Conservation (phyloP, 2,329 filamentous ascomycete genomes). For the Macrophomina tecta region DNA sequence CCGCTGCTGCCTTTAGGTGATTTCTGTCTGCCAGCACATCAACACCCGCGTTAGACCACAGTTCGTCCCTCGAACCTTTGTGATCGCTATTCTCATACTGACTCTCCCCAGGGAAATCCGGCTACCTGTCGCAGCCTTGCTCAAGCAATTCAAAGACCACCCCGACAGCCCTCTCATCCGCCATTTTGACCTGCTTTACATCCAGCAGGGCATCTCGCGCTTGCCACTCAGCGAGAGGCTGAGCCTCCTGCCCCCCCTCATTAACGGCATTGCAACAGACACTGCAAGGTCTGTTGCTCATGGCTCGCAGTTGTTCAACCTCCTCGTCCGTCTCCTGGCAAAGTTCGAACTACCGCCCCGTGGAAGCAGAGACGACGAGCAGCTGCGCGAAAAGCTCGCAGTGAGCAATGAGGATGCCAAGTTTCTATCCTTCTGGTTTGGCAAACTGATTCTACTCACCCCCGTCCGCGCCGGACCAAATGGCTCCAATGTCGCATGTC, state of each 20-base stretch:
- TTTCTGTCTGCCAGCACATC: conserved; percentile 74
- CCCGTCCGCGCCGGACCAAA: conserved; percentile 40
- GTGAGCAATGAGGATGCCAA: conserved; percentile 73
- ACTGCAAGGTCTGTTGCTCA: conserved; percentile 61
- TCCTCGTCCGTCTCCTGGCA: conserved; percentile 77
- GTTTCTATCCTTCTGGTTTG: conserved; percentile 77
- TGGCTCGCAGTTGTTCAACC: conserved; percentile 75
- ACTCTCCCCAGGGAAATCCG: conserved; percentile 61
- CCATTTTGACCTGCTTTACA: conserved; percentile 86
- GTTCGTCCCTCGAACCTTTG: conserved; percentile 40
- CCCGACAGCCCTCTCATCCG: conserved; percentile 73
- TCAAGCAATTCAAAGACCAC: conserved; percentile 88
- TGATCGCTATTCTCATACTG: conserved; percentile 25
- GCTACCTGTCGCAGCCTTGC: conserved; percentile 80
- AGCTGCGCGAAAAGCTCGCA: conserved; percentile 69
- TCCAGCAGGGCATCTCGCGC: conserved; percentile 79
- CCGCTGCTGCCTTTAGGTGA: conserved; percentile 54
- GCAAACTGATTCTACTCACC: conserved; percentile 74
- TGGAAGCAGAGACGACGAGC: conserved; percentile 77
- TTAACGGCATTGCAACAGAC: conserved; percentile 70
- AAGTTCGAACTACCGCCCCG: conserved; percentile 74
- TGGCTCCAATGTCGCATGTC: conserved; percentile 50
- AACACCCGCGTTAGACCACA: conserved; percentile 67
- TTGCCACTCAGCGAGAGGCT: conserved; percentile 68
- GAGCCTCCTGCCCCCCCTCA: conserved; percentile 72